phyloP scores from a whole-genome alignment of 2,329 filamentous ascomycete species.

The Fusarium robinianum region DNA sequence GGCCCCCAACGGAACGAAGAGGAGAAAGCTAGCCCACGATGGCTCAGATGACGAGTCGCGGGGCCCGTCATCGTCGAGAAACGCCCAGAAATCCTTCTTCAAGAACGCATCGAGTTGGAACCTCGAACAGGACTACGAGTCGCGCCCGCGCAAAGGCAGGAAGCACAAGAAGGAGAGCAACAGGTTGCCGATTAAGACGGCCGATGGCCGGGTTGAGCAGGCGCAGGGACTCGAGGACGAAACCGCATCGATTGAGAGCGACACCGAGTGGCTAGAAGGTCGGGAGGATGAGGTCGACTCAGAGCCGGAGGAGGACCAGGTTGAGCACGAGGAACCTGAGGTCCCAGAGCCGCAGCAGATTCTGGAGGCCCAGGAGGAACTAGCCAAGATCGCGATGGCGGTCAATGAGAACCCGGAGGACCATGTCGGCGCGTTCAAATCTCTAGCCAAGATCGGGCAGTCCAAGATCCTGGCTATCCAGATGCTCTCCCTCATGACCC shows the following conservation, averaged over 20 bases:
- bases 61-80: constrained; percentile 41
- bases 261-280: constrained; percentile 67
- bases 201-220: constrained; percentile 72
- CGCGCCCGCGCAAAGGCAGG: constrained; percentile 76
- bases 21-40: constrained; percentile 62
- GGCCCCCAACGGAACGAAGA: constrained; percentile 57
- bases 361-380: constrained; percentile 84
- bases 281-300: constrained; percentile 58
- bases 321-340: constrained; percentile 61
- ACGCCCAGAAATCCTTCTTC: constrained; percentile 68
- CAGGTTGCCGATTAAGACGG: constrained; percentile 83
- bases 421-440: constrained; percentile 78
- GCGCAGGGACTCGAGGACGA: constrained; percentile 61
- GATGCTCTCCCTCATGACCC: constrained; percentile 84
- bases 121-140: constrained; percentile 89
- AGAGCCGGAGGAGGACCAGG: constrained; percentile 53
- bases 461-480: constrained; percentile 74
- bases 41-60: constrained; percentile 51
- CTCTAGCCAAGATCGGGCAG: constrained; percentile 72
- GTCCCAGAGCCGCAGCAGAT: constrained; percentile 81
- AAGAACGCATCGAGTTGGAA: constrained; percentile 82
- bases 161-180: constrained; percentile 75
- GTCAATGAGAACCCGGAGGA: constrained; percentile 95
- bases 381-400: constrained; percentile 78
- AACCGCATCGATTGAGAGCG: constrained; percentile 62